Percentiles rank a stretch among this genome's conserved stretches.
phyloP scores from a whole-genome alignment of 2,329 filamentous ascomycete genomes.

The Penicillium hesseltinei region DNA sequence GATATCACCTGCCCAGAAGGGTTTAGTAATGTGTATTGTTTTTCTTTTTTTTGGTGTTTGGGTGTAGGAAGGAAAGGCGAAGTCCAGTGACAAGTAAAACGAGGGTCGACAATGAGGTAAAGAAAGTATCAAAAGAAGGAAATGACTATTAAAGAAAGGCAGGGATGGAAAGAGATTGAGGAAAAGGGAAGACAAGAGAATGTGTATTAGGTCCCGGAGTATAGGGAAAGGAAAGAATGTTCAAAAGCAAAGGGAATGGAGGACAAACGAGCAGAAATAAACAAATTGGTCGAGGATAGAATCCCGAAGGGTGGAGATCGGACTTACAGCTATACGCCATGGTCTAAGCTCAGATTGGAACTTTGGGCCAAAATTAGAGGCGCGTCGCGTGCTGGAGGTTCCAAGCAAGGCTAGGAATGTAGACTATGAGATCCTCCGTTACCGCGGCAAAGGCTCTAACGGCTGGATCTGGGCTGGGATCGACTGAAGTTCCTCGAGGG shows the following conservation, averaged over 20 bases:
- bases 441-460: constrained; percentile 26
- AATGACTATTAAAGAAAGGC: constrained; percentile 3
- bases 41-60: background rate
- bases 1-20: constrained; percentile 29
- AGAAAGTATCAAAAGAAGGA: constrained; percentile 3
- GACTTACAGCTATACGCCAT: constrained; percentile 43
- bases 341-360: constrained; percentile 29
- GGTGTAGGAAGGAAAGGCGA: constrained; percentile 1
- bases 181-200: constrained; percentile 20
- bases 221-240: constrained; percentile 28
- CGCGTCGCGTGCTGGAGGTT: constrained; percentile 39
- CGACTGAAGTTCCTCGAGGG: constrained; percentile 10
- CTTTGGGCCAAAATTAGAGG: constrained; percentile 17
- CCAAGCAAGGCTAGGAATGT: constrained; percentile 45
- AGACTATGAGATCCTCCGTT: constrained; percentile 40
- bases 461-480: constrained; percentile 14
- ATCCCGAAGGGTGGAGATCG: constrained; percentile 30
- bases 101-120: constrained; percentile 6
- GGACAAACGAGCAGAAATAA: constrained; percentile 42
- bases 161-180: constrained; percentile 25
- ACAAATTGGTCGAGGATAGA: constrained; percentile 36
- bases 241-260: constrained; percentile 32
- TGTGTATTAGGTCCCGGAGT: constrained; percentile 14
- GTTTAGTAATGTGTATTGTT: constrained; percentile 6
- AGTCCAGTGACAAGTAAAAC: constrained; percentile 8